Evolutionary conservation across 352 stramenopile species (phyloP).

Genomic region (Pythium dissotocum): DNA sequence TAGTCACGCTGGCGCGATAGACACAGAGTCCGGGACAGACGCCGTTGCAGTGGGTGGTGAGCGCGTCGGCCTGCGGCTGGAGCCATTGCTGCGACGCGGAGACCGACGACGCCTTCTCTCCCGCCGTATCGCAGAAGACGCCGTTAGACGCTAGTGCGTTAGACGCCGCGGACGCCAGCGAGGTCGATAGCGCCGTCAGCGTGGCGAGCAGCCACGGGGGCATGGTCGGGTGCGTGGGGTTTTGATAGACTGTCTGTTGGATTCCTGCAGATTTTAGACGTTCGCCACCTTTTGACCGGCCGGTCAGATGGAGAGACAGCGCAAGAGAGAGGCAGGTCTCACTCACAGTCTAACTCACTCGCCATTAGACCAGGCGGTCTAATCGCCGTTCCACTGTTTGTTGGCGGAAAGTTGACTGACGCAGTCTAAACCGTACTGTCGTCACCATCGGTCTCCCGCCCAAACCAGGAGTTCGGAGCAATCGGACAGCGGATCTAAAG

Average conservation of each 20-base stretch:
- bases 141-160: neutral
- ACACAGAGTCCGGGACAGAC: slow-evolving; percentile 15
- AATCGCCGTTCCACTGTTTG: neutral
- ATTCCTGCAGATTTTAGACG: neutral
- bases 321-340: neutral
- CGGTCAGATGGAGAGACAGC: neutral
- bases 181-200: neutral
- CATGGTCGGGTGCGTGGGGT: neutral
- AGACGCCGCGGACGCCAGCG: neutral
- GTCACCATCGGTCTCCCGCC: too few relatives aligned
- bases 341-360: neutral
- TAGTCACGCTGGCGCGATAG: slow-evolving; percentile 4
- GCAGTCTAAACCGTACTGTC: neutral
- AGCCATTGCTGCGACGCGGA: slow-evolving; percentile 3
- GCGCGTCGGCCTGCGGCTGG: slow-evolving; percentile 9
- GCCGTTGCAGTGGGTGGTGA: slow-evolving; percentile 16
- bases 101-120: neutral
- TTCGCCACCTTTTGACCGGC: neutral
- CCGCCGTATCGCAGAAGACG: slow-evolving; percentile 8
- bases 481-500: too few relatives aligned
- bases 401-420: neutral
- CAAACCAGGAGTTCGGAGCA: too few relatives aligned
- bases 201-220: neutral
- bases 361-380: neutral
- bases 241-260: neutral